phyloP scores from a whole-genome alignment of 805 yeast genomes.

The Candida tallmaniae region DNA sequence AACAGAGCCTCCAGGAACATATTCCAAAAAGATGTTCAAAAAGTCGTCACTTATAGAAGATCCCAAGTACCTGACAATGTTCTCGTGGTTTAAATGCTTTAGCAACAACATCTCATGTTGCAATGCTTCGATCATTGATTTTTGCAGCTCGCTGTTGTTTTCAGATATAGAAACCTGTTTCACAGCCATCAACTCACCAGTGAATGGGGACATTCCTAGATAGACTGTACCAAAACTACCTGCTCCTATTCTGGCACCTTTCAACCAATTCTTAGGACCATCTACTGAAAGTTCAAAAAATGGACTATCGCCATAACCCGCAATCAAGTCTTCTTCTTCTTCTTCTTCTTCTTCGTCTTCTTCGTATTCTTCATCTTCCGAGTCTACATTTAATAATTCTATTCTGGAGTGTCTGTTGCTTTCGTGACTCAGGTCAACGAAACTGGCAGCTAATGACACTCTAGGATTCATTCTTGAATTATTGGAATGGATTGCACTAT shows the following conservation, averaged over 20 bases:
- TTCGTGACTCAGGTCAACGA: conserved; percentile 18
- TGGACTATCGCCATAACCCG: conserved; percentile 15
- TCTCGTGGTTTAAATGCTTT: conserved; percentile 79
- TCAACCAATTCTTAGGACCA: conserved; percentile 76
- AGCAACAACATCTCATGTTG: conserved; percentile 77
- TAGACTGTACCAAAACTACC: conserved; percentile 95
- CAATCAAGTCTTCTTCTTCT: conserved; percentile 41
- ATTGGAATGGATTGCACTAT: conserved; percentile 7
- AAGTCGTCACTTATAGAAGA: conserved; percentile 69
- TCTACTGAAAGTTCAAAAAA: conserved; percentile 10
- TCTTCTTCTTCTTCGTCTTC: conserved; percentile 29
- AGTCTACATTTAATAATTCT: conserved; percentile 41
- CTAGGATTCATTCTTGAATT: conserved; percentile 13
- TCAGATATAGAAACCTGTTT: conserved; percentile 79
- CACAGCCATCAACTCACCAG: conserved; percentile 96
- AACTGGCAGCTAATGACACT: conserved; percentile 26
- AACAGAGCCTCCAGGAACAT: conserved; percentile 55
- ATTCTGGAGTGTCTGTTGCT: conserved; percentile 40
- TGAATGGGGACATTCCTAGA: conserved; percentile 83
- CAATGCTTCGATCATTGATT: conserved; percentile 69
- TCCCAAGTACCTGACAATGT: conserved; percentile 89
- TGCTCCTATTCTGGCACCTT: conserved; percentile 89
- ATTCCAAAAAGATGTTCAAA: conserved; percentile 70
- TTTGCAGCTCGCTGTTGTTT: conserved; percentile 28
- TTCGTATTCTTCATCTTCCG: conserved; percentile 28